Conservation (phyloP, 2,329 filamentous ascomycete genomes). For the Sordariomycetes sp. region DNA sequence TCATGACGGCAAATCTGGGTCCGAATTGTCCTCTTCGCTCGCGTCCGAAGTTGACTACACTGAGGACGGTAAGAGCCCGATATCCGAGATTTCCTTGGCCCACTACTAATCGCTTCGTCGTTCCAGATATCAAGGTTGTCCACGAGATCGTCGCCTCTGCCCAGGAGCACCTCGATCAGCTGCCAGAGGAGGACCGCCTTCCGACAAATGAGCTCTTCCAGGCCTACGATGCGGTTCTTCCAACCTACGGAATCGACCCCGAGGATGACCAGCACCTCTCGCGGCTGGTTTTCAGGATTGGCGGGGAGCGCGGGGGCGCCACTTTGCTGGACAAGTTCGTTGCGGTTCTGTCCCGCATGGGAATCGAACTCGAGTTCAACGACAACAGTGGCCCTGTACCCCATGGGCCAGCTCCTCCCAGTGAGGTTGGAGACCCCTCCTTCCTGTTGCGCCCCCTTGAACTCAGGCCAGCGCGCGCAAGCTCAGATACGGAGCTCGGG, state of each 20-base stretch:
- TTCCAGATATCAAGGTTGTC: slow-evolving; percentile 64
- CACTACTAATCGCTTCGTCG: neutral
- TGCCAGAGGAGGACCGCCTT: slow-evolving; percentile 50
- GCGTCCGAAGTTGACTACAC: slow-evolving; percentile 38
- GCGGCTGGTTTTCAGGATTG: slow-evolving; percentile 69
- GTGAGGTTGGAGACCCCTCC: neutral
- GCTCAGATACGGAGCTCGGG: neutral
- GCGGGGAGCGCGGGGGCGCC: slow-evolving; percentile 46
- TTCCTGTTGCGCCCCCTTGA: neutral
- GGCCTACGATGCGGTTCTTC: slow-evolving; percentile 70
- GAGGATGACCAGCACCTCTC: slow-evolving; percentile 67
- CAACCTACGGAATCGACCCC: slow-evolving; percentile 56
- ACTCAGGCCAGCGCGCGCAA: neutral
- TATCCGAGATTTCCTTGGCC: neutral
- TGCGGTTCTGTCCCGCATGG: slow-evolving; percentile 55
- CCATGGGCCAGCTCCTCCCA: neutral
- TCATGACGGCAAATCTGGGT: slow-evolving; percentile 20
- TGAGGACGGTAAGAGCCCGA: slow-evolving; percentile 40
- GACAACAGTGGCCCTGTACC: slow-evolving; percentile 14
- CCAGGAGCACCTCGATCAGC: slow-evolving; percentile 47
- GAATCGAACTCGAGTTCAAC: slow-evolving; percentile 61
- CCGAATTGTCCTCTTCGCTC: slow-evolving; percentile 12
- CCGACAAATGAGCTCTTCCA: slow-evolving; percentile 71
- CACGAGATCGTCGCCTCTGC: slow-evolving; percentile 67
- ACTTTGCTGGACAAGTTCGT: slow-evolving; percentile 61